These are phyloP conservation scores for Apiospora marii DNA, from an alignment of 2,329 filamentous ascomycete genomes.

Conservation along the genomic window DNA sequence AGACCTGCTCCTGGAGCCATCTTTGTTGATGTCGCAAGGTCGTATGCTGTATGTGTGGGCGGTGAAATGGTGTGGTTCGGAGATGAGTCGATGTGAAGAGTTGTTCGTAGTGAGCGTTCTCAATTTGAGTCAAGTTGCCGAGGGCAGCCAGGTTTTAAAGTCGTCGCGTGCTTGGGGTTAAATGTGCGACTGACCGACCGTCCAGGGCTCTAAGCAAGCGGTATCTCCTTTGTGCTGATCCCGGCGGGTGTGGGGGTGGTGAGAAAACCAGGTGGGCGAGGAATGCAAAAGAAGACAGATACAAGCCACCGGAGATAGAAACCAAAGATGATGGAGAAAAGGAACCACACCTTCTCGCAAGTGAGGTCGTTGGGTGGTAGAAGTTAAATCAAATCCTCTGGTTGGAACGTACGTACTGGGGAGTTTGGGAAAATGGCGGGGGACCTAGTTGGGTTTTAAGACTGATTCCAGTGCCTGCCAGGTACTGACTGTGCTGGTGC, in stretches of 20 bases:
- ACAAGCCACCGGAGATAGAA: constrained; percentile 1
- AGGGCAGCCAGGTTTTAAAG: background rate
- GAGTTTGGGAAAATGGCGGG: constrained; percentile 10
- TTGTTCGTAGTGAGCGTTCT: background rate
- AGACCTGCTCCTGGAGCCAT: constrained; percentile 34
- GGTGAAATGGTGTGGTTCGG: background rate
- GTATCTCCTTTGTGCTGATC: constrained; percentile 15
- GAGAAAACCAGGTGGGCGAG: background rate
- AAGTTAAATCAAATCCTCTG: background rate
- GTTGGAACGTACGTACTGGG: constrained; percentile 1
- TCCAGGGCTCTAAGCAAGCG: background rate
- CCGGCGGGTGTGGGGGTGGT: background rate
- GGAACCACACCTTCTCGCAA: background rate
- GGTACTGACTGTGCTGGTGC: constrained; percentile 9
- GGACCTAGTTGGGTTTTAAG: constrained; percentile 19
- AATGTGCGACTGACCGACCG: background rate
- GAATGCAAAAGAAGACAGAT: background rate
- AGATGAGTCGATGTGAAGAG: background rate
- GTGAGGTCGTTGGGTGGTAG: background rate
- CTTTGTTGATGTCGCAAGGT: constrained; percentile 33
- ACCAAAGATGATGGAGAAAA: background rate
- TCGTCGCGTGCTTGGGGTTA: background rate
- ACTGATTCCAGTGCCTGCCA: constrained; percentile 4
- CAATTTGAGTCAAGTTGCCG: constrained; percentile 27
- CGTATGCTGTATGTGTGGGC: background rate